phyloP scores from a whole-genome alignment of 352 stramenopile genomes.

The Pythium dissotocum region DNA sequence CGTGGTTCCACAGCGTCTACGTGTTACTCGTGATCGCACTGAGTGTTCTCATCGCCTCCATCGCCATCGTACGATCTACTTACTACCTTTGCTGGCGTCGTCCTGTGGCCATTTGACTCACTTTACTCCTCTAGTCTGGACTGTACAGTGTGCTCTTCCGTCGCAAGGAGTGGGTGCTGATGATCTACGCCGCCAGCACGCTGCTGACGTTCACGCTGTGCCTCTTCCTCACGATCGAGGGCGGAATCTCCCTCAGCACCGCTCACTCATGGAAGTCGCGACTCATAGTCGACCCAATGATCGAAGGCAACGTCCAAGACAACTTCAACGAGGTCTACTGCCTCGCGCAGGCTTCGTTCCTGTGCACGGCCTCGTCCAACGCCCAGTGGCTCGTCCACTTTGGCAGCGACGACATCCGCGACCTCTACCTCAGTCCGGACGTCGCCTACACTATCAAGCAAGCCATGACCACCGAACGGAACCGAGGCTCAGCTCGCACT shows the following conservation, averaged over 20 bases:
- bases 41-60: slow-evolving; percentile 20
- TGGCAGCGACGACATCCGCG: slow-evolving; percentile 29
- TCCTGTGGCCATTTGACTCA: not conserved
- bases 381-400: slow-evolving; percentile 32
- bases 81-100: not conserved
- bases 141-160: slow-evolving; percentile 26
- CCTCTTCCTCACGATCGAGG: slow-evolving; percentile 25
- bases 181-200: slow-evolving; percentile 21
- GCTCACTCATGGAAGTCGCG: slow-evolving; percentile 22
- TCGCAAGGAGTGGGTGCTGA: slow-evolving; percentile 22
- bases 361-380: slow-evolving; percentile 26
- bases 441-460: slow-evolving; percentile 22
- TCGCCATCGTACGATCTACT: slow-evolving; percentile 26
- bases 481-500: not conserved
- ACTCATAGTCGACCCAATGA: not conserved
- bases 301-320: slow-evolving; percentile 22
- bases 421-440: slow-evolving; percentile 20
- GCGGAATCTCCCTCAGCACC: slow-evolving; percentile 14
- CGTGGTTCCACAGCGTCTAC: slow-evolving; percentile 31
- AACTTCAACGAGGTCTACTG: slow-evolving; percentile 32
- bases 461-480: slow-evolving; percentile 22
- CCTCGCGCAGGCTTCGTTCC: slow-evolving; percentile 26
- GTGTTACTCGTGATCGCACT: slow-evolving; percentile 18
- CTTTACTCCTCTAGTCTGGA: slow-evolving; percentile 13
- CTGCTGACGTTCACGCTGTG: slow-evolving; percentile 23